These are phyloP conservation scores for Volvariella volvacea DNA, from an alignment of 1,284 basidiomycete species.

Conservation along the genomic window DNA sequence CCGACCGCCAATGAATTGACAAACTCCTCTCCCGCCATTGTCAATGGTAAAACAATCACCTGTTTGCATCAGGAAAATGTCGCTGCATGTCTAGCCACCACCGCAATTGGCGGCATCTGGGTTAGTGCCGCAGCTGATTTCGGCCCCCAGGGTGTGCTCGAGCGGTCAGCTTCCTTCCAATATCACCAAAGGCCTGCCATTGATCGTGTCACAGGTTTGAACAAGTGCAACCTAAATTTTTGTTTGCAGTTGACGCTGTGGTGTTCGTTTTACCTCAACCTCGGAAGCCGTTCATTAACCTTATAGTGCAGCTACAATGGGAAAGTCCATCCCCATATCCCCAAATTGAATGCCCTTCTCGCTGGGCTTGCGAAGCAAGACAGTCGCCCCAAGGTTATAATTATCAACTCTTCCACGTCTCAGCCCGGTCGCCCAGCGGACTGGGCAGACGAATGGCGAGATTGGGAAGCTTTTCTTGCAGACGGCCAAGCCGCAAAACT, in stretches of 20 bases:
- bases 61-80: conserved; percentile 53
- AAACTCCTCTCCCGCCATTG: too few species aligned
- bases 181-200: conserved; percentile 11
- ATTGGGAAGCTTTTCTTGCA: conserved; percentile 53
- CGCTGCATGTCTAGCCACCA: conserved; percentile 68
- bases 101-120: conserved; percentile 76
- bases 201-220: conserved; percentile 41
- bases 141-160: conserved; percentile 75
- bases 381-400: conserved; percentile 41
- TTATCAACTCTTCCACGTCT: conserved; percentile 35
- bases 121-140: conserved; percentile 86
- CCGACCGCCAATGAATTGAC: too few species aligned
- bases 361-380: conserved; percentile 35
- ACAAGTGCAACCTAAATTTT: conserved; percentile 68
- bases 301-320: conserved; percentile 51
- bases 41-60: too few species aligned
- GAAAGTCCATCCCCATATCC: conserved; percentile 63
- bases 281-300: conserved; percentile 6
- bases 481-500: conserved; percentile 36
- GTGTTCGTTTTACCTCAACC: conserved; percentile 34
- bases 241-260: conserved; percentile 70
- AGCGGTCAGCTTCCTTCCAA: conserved; percentile 42
- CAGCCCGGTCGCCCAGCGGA: conserved; percentile 25
- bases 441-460: conserved; percentile 42
- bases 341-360: conserved; percentile 57